phyloP scores from a whole-genome alignment of 2,329 filamentous ascomycete species.

The Davidsoniella virescens region DNA sequence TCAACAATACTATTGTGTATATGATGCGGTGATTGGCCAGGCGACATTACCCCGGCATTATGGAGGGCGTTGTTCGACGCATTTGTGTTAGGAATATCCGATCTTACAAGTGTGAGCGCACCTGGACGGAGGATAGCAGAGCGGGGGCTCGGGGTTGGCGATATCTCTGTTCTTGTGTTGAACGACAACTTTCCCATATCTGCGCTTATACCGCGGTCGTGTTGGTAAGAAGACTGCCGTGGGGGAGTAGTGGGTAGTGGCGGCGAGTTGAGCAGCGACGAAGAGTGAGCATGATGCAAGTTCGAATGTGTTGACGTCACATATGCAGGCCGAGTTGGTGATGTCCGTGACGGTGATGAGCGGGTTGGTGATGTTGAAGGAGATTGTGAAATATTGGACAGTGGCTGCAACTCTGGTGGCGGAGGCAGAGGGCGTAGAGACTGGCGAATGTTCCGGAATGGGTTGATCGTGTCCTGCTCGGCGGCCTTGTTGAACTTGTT shows the following conservation, averaged over 20 bases:
- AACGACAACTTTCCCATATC: conserved; percentile 42
- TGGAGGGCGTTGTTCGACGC: conserved; percentile 18
- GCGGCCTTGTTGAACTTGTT: conserved; percentile 15
- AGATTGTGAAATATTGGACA: neutral
- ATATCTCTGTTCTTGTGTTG: conserved; percentile 26
- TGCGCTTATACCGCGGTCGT: conserved; percentile 47
- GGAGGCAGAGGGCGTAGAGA: conserved; percentile 62
- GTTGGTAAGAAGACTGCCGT: conserved; percentile 18
- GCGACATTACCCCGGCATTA: conserved; percentile 5
- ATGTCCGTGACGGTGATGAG: conserved; percentile 9
- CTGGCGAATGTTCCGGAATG: conserved; percentile 57
- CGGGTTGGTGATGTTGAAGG: conserved; percentile 9
- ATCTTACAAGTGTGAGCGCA: conserved; percentile 10
- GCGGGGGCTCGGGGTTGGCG: conserved; percentile 25
- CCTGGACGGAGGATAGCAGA: conserved; percentile 42
- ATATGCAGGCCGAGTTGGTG: conserved; percentile 7
- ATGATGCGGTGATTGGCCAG: conserved; percentile 14
- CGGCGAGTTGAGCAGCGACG: conserved; percentile 5
- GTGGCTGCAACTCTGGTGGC: conserved; percentile 30
- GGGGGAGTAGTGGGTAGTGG: conserved; percentile 9
- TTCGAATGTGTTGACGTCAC: conserved; percentile 3
- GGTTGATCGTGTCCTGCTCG: conserved; percentile 37
- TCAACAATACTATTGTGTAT: conserved; percentile 33
- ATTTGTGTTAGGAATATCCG: conserved; percentile 13
- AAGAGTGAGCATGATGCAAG: neutral